phyloP scores from a whole-genome alignment of 1,284 basidiomycete genomes.

The Trametes pubescens region DNA sequence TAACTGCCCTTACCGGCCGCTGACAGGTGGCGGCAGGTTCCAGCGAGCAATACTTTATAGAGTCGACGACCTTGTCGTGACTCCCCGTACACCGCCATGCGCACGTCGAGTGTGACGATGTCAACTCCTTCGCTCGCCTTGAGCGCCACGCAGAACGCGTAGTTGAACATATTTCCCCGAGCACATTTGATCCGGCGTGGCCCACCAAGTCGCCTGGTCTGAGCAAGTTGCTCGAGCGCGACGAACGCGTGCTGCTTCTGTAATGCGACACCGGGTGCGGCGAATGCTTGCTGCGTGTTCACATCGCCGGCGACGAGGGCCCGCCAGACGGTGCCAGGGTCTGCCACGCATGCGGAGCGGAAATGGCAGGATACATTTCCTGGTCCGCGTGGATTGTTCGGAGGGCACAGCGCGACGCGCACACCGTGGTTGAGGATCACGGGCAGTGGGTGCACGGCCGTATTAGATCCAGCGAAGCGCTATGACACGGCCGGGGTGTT shows the following conservation, averaged over 20 bases:
- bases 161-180: too few species aligned
- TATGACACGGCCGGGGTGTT: constrained; percentile 35
- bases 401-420: constrained; percentile 70
- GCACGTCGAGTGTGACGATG: too few species aligned
- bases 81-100: too few species aligned
- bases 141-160: too few species aligned
- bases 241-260: constrained; percentile 56
- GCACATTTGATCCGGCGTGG: too few species aligned
- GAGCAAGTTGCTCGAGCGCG: constrained; percentile 54
- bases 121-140: too few species aligned
- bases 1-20: too few species aligned
- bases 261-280: too few species aligned
- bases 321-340: constrained; percentile 39
- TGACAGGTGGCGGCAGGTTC: too few species aligned
- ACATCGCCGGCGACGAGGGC: constrained; percentile 73
- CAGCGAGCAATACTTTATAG: too few species aligned
- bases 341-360: neutral
- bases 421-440: constrained; percentile 74
- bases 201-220: constrained; percentile 46
- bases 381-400: constrained; percentile 82
- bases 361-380: constrained; percentile 59
- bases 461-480: constrained; percentile 76
- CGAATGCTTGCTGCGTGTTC: too few species aligned
- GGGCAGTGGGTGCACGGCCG: constrained; percentile 78
- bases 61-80: too few species aligned